These are phyloP conservation scores for Phytophthora aleatoria DNA, from an alignment of 352 stramenopile species.

Conservation along the genomic window DNA sequence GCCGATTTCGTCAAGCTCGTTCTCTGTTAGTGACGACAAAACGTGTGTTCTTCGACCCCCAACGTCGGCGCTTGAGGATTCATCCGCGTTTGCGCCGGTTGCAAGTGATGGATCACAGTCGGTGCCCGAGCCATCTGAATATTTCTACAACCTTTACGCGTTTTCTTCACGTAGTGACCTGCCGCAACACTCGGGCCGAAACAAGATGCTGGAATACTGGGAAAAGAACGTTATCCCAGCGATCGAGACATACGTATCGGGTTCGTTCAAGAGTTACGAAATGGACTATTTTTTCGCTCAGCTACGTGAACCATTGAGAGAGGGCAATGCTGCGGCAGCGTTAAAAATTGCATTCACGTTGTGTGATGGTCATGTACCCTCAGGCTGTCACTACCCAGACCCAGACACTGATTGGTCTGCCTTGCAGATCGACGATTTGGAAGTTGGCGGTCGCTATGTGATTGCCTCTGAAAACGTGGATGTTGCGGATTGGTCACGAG, in stretches of 20 bases:
- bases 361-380: constrained; percentile 79
- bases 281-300: constrained; percentile 90
- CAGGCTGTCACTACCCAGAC: constrained; percentile 81
- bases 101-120: constrained; percentile 10
- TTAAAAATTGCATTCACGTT: constrained; percentile 84
- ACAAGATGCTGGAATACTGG: constrained; percentile 87
- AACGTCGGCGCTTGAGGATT: constrained; percentile 20
- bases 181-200: constrained; percentile 69
- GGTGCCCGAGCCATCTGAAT: constrained; percentile 38
- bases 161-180: constrained; percentile 67
- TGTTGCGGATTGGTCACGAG: constrained; percentile 41
- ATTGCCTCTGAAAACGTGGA: constrained; percentile 46
- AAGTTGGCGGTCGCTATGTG: constrained; percentile 63
- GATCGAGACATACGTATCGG: constrained; percentile 80
- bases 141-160: constrained; percentile 76
- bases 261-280: constrained; percentile 87
- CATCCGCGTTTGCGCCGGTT: constrained; percentile 1
- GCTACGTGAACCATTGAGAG: constrained; percentile 70
- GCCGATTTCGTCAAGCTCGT: constrained; percentile 48
- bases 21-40: constrained; percentile 40
- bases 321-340: constrained; percentile 75
- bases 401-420: constrained; percentile 78
- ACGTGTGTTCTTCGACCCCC: constrained; percentile 31
- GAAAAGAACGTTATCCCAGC: constrained; percentile 86
- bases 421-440: constrained; percentile 77